Conservation (phyloP, 140 eudicot species). For the Anethum foeniculum region DNA sequence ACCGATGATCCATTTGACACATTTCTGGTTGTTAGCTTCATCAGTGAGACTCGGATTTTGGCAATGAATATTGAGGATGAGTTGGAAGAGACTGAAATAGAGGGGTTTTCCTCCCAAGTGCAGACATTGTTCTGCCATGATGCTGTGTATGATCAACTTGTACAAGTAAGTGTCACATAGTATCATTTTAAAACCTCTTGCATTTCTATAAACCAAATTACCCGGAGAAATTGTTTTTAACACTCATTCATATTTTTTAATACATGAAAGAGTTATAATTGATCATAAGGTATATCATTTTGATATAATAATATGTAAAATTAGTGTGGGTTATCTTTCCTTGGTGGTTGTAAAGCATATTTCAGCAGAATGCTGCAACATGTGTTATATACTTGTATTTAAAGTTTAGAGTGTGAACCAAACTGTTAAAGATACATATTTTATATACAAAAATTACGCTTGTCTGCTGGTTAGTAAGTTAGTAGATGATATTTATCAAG, state of each 20-base stretch:
- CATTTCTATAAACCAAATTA: neutral
- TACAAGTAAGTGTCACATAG: constrained; percentile 45
- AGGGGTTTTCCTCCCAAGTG: constrained; percentile 75
- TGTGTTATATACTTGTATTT: neutral
- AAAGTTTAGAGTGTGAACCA: neutral
- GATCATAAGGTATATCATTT: neutral
- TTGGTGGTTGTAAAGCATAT: neutral
- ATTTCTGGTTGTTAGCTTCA: constrained; percentile 91
- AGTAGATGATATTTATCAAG: neutral
- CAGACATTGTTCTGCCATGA: constrained; percentile 93
- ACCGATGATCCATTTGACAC: constrained; percentile 88
- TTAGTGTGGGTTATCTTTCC: neutral
- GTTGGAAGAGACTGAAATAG: constrained; percentile 92
- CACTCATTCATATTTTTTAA: neutral
- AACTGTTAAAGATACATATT: neutral
- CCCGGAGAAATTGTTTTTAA: neutral
- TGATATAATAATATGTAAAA: neutral
- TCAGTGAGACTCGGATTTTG: constrained; percentile 82
- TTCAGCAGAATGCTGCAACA: neutral
- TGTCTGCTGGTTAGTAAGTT: neutral
- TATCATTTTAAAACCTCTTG: neutral
- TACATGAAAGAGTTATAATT: neutral
- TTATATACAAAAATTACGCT: neutral
- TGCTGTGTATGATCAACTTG: constrained; percentile 81
- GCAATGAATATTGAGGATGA: constrained; percentile 96